Base-by-base conservation (phyloP, 2,329 filamentous ascomycete genomes). In the Colletotrichum sp. region DNA sequence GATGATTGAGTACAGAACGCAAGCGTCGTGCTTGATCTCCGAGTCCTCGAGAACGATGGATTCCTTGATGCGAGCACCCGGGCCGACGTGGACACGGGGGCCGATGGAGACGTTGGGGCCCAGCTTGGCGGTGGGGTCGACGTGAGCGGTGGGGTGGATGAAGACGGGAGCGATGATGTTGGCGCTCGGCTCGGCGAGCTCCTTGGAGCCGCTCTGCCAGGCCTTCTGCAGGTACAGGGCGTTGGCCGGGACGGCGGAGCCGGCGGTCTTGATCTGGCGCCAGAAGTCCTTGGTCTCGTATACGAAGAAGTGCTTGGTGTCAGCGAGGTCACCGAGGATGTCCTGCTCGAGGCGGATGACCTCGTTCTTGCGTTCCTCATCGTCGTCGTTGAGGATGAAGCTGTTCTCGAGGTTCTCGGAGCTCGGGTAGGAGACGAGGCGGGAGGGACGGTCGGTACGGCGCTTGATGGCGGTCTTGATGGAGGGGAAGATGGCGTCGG, bases 251-350 rank as follows among this genome's bases (percentile, higher is more conserved):
- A 99, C 96, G 66, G 97, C 97, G 8, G 96, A 99, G 76, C 97
- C 97, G 76, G 97, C 97, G 3, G 97, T 98, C 92, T 99, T 99
- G 91, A 99, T 99, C 90, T 99, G 97, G 81, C 97, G 95, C 97
- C 97, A 99, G 87, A 99, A 99, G 85, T 99, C 97, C 88, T 98
- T 98, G 79, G 96, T 99, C 89, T 99, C 97, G 85, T 98, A 95
- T 36, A 99, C 97, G 87, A 96, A 99, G 89, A 99, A 99, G 85
- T 97, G 95, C 88, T 98, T 97, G 91, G 92, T 98, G 87, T 99
- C 97, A 77, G 97, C 96, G 82, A 99, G 93, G 82, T 99, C 96
- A 68, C 96, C 94, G 76, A 99, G 91, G 68, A 99, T 98, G 84
- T 99, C 97, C 88, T 99, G 97, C 88, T 99, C 97, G 72, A 99